phyloP scores from a whole-genome alignment of 2,329 filamentous ascomycete genomes.

The Ampelomyces quisqualis region DNA sequence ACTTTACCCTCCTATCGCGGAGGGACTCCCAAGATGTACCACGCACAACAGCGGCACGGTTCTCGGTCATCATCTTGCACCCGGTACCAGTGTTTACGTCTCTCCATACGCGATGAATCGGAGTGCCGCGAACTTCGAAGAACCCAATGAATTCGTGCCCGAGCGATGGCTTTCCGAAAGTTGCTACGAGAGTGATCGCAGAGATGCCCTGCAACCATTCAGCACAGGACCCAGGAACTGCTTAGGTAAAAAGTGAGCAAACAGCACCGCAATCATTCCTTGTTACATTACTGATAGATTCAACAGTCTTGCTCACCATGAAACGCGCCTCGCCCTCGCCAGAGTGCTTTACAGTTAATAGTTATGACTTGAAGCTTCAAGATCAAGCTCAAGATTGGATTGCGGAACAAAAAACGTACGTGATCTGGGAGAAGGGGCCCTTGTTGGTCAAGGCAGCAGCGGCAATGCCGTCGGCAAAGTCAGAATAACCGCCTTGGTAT shows the following conservation, averaged over 20 bases:
- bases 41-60: slow-evolving; percentile 11
- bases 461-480: no score
- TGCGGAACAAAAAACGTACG: slow-evolving; percentile 33
- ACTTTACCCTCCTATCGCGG: slow-evolving; percentile 40
- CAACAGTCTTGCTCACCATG: slow-evolving; percentile 34
- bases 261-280: background rate
- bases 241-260: slow-evolving; percentile 13
- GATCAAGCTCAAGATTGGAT: slow-evolving; percentile 27
- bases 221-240: slow-evolving; percentile 14
- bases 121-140: slow-evolving; percentile 21
- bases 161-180: slow-evolving; percentile 25
- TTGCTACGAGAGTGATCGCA: slow-evolving; percentile 23
- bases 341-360: no score
- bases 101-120: slow-evolving; percentile 19
- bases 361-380: slow-evolving; percentile 42
- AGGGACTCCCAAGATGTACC: slow-evolving; percentile 8
- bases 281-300: background rate
- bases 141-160: slow-evolving; percentile 21
- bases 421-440: slow-evolving; percentile 35
- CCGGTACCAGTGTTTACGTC: slow-evolving; percentile 14
- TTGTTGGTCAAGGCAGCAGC: background rate
- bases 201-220: slow-evolving; percentile 32
- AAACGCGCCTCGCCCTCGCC: slow-evolving; percentile 43
- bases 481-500: no score
- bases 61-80: slow-evolving; percentile 6